Conservation (phyloP, 2,329 filamentous ascomycete species). For the Fusarium devonianum region DNA sequence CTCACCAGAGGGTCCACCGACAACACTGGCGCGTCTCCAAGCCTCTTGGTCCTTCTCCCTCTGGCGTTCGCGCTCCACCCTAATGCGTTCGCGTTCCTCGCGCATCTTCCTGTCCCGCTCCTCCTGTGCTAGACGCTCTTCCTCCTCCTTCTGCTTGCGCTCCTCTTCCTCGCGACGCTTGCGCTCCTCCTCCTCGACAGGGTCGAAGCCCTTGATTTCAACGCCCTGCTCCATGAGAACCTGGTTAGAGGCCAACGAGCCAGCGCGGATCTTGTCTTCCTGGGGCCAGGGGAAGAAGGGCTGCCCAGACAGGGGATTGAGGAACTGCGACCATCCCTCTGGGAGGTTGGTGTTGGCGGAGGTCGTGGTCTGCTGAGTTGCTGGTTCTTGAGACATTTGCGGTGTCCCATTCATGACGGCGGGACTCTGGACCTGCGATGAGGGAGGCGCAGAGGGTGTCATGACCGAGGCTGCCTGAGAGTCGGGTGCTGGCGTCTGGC, state of each 20-base stretch:
- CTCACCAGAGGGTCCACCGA: conserved; percentile 38
- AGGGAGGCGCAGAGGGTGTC: conserved; percentile 46
- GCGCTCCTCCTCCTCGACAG: conserved; percentile 60
- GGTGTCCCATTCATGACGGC: conserved; percentile 45
- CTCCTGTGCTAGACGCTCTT: conserved; percentile 55
- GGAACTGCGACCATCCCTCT: conserved; percentile 54
- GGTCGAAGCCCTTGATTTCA: conserved; percentile 67
- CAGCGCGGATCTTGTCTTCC: conserved; percentile 72
- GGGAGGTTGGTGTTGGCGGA: conserved; percentile 55
- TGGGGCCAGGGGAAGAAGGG: conserved; percentile 81
- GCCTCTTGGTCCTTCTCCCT: conserved; percentile 53
- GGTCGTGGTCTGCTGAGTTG: conserved; percentile 46
- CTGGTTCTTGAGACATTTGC: conserved; percentile 40
- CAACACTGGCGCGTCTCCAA: conserved; percentile 51
- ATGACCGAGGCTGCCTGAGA: conserved; percentile 41
- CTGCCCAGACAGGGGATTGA: conserved; percentile 64
- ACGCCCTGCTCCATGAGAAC: conserved; percentile 67
- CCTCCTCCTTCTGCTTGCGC: conserved; percentile 55
- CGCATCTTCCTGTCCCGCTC: conserved; percentile 53
- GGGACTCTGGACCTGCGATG: conserved; percentile 47
- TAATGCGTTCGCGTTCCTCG: conserved; percentile 49
- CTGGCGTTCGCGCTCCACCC: conserved; percentile 54
- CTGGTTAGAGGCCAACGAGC: conserved; percentile 71
- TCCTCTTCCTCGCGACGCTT: conserved; percentile 60
- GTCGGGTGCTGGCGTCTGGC: conserved; percentile 45